These are phyloP conservation scores for Botrytis deweyae DNA, from an alignment of 2,329 filamentous ascomycete species.

Conservation along the genomic window DNA sequence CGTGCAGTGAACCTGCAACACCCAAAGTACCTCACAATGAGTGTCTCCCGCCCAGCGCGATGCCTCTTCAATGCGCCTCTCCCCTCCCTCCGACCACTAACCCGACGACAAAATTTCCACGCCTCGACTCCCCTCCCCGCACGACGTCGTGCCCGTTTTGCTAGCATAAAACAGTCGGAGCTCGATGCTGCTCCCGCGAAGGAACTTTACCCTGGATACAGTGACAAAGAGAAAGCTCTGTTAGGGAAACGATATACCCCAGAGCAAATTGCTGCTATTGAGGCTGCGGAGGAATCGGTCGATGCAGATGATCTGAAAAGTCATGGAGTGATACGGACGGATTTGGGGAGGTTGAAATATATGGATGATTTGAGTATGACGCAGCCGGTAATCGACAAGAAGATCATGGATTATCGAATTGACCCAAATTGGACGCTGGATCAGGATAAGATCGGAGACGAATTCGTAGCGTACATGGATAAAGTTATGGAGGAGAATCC, in stretches of 20 bases:
- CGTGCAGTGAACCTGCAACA: slow-evolving; percentile 26
- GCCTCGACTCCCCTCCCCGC: slow-evolving; percentile 42
- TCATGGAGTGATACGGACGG: slow-evolving; percentile 69
- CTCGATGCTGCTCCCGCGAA: slow-evolving; percentile 38
- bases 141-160: slow-evolving; percentile 43
- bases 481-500: slow-evolving; percentile 29
- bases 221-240: slow-evolving; percentile 59
- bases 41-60: slow-evolving; percentile 48
- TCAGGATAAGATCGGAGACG: slow-evolving; percentile 59
- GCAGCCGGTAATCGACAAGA: slow-evolving; percentile 75
- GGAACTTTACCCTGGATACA: slow-evolving; percentile 62
- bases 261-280: slow-evolving; percentile 77
- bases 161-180: slow-evolving; percentile 42
- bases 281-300: slow-evolving; percentile 76
- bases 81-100: slow-evolving; percentile 40
- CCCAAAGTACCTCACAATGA: slow-evolving; percentile 42
- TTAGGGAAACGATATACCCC: slow-evolving; percentile 71
- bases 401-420: slow-evolving; percentile 44
- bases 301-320: slow-evolving; percentile 70
- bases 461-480: slow-evolving; percentile 51
- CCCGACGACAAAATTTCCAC: slow-evolving; percentile 51
- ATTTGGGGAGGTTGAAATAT: slow-evolving; percentile 72
- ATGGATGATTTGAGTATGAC: slow-evolving; percentile 79
- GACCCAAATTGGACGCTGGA: slow-evolving; percentile 48
- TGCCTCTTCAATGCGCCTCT: slow-evolving; percentile 51